Evolutionary conservation across 2,329 filamentous ascomycete species (phyloP).

Genomic region (Fusarium albidum): DNA sequence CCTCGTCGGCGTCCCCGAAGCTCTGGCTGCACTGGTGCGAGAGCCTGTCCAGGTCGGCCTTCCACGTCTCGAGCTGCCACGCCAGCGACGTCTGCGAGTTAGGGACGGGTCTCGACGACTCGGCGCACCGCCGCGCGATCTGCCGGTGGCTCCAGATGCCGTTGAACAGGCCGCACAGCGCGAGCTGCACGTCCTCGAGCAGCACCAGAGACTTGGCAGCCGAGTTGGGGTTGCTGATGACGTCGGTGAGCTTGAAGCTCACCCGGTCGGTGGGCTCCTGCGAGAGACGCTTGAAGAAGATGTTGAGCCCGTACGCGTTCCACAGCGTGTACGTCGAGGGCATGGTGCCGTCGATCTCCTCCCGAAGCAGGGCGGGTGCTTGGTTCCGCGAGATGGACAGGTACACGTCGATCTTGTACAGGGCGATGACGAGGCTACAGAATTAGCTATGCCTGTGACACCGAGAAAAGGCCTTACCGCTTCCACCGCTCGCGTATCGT

Average conservation of each 20-base stretch:
- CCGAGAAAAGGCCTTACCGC: conserved; percentile 35
- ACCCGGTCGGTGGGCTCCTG: conserved; percentile 45
- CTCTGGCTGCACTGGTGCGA: conserved; percentile 29
- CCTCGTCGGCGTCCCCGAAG: conserved; percentile 15
- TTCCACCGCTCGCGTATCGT: conserved; percentile 46
- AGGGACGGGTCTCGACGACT: conserved; percentile 4
- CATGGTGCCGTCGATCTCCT: conserved; percentile 49
- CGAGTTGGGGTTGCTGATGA: conserved; percentile 40
- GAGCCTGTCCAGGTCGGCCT: conserved; percentile 35
- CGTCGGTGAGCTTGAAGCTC: conserved; percentile 42
- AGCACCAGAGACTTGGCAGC: conserved; percentile 39
- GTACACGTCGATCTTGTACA: conserved; percentile 51
- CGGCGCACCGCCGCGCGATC: conserved; percentile 33
- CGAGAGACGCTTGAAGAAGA: conserved; percentile 46
- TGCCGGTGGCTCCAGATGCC: conserved; percentile 45
- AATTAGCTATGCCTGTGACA: neutral
- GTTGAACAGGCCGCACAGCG: conserved; percentile 41
- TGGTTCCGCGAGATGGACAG: conserved; percentile 44
- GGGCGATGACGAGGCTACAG: conserved; percentile 43
- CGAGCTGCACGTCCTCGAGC: conserved; percentile 46
- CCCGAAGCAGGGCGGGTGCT: conserved; percentile 42
- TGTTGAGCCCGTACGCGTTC: conserved; percentile 48
- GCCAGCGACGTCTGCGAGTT: conserved; percentile 32
- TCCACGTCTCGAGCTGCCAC: conserved; percentile 40
- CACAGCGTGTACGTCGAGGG: conserved; percentile 46